Evolutionary conservation across 1,284 basidiomycete species (phyloP), one percentile per base, ranked within the genome.

Genomic region (Apiotrichum gracile): DNA sequence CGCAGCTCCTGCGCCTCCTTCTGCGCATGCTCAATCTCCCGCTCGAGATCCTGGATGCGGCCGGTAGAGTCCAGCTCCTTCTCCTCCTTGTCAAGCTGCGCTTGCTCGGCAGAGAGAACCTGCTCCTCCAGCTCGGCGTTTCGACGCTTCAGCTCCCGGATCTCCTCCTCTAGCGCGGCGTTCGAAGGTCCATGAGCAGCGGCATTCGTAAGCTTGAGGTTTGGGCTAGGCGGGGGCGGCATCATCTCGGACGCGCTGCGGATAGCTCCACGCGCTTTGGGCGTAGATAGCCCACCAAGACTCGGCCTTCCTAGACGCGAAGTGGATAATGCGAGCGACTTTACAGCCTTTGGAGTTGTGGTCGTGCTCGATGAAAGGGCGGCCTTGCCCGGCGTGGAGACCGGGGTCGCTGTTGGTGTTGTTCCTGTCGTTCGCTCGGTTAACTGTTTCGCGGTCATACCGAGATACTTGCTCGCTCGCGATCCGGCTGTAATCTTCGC

Each of bases 361-460:
- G 61, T 60, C 13, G 65, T 69, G 37, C 65, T 67, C 14, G 60
- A 44, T 4, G 44, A 47, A 8, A 65, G 48, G 27, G n/a, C n/a
- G n/a, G 43, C 47, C 21, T 61, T 54, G 35, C 8, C 33, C 9
- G 25, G 37, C 6, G 42, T 34, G 7, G 48, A 47, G 6, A 16
- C 7, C 12, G 25, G 37, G 12, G 42, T 34, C 12, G 48, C 43
- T 4, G 22, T 38, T 16, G 56, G 51, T 21, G 24, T 33, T n/a
- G 17, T 22, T 2, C 48, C 58, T 53, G 17, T 62, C 58, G 29
- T 60, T 46, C 12, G 54, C 79, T 79, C 78, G 64, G 78, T 82
- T 25, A 91, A 78, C 65, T 91, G 86, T 65, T 86, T 85, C 3
- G 88, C 88, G 0, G 87, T 91, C 80, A 90, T 83, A 16, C 84